Conservation (phyloP, 441 rosid species). For the Euphorbia corollata region DNA sequence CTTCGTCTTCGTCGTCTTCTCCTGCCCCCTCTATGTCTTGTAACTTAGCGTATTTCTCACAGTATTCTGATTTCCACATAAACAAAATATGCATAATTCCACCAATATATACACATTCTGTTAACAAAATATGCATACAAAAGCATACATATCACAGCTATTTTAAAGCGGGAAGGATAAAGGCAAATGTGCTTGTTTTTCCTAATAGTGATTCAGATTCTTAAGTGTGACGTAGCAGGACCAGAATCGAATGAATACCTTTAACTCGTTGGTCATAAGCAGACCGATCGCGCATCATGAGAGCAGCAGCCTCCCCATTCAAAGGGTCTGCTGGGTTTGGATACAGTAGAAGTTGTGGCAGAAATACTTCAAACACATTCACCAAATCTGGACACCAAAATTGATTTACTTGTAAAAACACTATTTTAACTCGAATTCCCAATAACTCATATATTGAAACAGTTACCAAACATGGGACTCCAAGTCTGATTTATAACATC, state of each 20-base stretch:
- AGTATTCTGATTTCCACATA: slow-evolving; percentile 38
- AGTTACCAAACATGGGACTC: slow-evolving; percentile 96
- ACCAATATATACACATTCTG: too few species aligned
- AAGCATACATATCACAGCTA: too few species aligned
- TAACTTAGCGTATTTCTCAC: slow-evolving; percentile 66
- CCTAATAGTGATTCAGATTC: neutral
- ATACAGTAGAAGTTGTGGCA: slow-evolving; percentile 91
- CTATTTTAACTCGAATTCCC: too few species aligned
- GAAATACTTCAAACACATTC: slow-evolving; percentile 87
- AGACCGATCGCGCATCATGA: slow-evolving; percentile 80
- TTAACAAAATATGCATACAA: too few species aligned
- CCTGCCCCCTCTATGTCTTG: slow-evolving; percentile 28
- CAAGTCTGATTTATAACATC: slow-evolving; percentile 94
- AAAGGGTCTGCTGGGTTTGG: slow-evolving; percentile 92
- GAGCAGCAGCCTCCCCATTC: slow-evolving; percentile 92
- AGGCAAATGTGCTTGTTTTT: neutral
- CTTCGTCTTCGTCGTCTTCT: slow-evolving; percentile 30
- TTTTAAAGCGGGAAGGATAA: too few species aligned
- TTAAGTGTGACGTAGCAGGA: too few species aligned
- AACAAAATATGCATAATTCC: neutral
- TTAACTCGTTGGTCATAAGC: slow-evolving; percentile 76
- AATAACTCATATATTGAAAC: neutral
- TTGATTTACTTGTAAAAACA: too few species aligned
- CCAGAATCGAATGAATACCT: slow-evolving; percentile 34
- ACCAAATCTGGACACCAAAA: slow-evolving; percentile 58